phyloP scores from a whole-genome alignment of 140 eudicot genomes.

The Oenanthe javanica region DNA sequence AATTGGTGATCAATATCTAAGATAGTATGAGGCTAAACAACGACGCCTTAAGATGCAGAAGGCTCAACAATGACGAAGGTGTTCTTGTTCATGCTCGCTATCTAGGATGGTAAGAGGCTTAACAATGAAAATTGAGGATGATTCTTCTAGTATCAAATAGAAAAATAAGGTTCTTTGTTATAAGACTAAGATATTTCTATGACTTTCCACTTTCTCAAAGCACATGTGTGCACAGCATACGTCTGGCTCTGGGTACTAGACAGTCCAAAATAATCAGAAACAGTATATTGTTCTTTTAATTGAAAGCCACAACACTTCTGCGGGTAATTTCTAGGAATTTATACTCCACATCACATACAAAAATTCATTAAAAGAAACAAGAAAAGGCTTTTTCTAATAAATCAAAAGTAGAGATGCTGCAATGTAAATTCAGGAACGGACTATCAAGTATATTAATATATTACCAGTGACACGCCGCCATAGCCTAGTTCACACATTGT shows the following conservation, averaged over 20 bases:
- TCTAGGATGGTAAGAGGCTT: not conserved
- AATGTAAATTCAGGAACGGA: not conserved
- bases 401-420: too few relatives aligned
- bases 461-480: conserved; percentile 97
- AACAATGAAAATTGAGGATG: not conserved
- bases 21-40: too few relatives aligned
- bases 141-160: not conserved
- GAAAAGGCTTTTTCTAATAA: not conserved
- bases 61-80: not conserved
- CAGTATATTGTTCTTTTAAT: not conserved
- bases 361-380: not conserved
- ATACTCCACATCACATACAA: not conserved
- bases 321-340: not conserved
- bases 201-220: not conserved
- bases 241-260: not conserved
- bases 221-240: not conserved
- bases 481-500: conserved; percentile 97
- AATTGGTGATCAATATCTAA: too few relatives aligned
- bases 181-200: too few relatives aligned
- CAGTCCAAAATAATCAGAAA: not conserved
- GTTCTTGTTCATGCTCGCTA: not conserved
- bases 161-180: not conserved
- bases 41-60: too few relatives aligned
- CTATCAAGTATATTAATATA: not conserved
- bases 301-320: not conserved